A percentile compares a stretch with the other conserved stretches of the same genome.
Conservation (phyloP, 257 asterid species). For the Solanum piurae region DNA sequence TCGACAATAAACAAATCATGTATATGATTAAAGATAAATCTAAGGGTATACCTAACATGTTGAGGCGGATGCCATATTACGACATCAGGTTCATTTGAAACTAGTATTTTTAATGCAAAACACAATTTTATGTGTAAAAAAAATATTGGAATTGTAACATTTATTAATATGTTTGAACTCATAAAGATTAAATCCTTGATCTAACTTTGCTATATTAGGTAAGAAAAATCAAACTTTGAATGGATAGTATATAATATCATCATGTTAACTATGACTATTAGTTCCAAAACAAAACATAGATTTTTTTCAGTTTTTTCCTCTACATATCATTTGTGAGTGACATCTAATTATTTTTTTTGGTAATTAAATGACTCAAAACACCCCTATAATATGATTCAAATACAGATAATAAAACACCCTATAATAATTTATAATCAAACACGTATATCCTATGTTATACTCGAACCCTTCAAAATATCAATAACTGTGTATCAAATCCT, state of each 20-base stretch:
- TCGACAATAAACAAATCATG: neutral
- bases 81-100: neutral
- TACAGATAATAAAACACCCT: neutral
- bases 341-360: neutral
- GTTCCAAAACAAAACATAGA: neutral
- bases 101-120: neutral
- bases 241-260: neutral
- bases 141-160: neutral
- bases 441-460: neutral
- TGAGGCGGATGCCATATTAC: neutral
- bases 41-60: neutral
- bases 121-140: neutral
- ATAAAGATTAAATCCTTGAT: neutral
- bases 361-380: neutral
- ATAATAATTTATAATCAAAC: neutral
- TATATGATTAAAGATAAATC: neutral
- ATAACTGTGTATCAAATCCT: fast-evolving
- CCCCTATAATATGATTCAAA: neutral
- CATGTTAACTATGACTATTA: neutral
- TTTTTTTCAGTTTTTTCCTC: neutral
- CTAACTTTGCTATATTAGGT: neutral
- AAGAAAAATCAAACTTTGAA: neutral
- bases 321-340: neutral
- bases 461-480: neutral
- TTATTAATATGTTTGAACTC: neutral